Base-by-base conservation (phyloP, 1,139 yeast species). In the Nakaseomyces sp. region DNA sequence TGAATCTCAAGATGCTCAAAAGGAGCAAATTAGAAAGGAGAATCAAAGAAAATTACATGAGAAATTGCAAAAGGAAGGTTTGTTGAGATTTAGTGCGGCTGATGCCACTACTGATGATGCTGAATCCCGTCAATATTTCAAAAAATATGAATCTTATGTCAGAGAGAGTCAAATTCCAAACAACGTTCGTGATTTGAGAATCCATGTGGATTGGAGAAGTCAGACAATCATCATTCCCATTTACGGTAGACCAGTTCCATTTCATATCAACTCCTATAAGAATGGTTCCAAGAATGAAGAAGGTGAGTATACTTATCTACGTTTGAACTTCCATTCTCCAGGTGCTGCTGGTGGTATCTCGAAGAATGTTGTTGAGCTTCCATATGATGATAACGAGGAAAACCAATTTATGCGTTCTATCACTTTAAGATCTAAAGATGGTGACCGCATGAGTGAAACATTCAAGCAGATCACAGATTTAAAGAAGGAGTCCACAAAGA, bases 211-310 rank as follows among this genome's bases (percentile, higher is more conserved):
- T 63, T 73, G 78, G 61, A 87, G 86, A 58, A 77, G 84, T 48
- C 96, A 88, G 65, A 86, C 97, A 1, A 84, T 91, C 45, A 77
- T 91, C 48, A 70, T 91, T 48, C 98, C 98, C 42, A 84, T 91
- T 49, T 79, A 83, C 57, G 98, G 98, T 49, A 77, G 98, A 59
- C 96, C 98, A 2, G 98, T 93, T 41, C 98, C 98, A 24, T 89
- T 91, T 72, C 98, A 91, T 63, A 88, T 91, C 57, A 87, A 88
- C 60, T 73, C 96, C 7, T 89, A 86, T 67, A 91, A 89, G 62
- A 89, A 87, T 63, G 97, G 96, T 41, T 84, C 95, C 19, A 91
- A 88, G 60, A 87, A 83, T 53, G 98, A 91, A 59, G 98, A 93
- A 69, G 97, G 97, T 39, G 97, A 89, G 53, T 88, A 76, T 63